Evolutionary conservation across 1,139 yeast genomes (phyloP), one percentile per base, ranked within the genome.

Genomic region (Taphrina pruni): DNA sequence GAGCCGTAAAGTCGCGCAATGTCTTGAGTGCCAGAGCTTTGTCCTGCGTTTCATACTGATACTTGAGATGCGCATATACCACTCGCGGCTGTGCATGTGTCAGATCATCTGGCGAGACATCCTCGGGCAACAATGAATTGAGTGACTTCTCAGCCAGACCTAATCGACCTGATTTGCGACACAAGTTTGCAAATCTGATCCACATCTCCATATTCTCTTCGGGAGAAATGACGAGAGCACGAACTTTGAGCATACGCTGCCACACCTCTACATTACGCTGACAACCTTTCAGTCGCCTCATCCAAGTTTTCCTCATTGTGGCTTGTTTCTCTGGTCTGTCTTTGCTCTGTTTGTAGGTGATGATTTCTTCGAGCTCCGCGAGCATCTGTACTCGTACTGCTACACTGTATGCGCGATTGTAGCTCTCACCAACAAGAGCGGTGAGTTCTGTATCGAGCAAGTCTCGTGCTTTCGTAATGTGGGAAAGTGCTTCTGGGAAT

Each of bases 171-270:
- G 97, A 89, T 78, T 94, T 95, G 73, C 99, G 85, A 77, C 99
- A 93, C 70, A 95, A 82, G 75, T 95, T 94, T 41, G 99, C 98
- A 83, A 94, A 95, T 77, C 94, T 93, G 75, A 95, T 94, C 97
- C 98, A 92, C 87, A 93, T 91, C 71, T 91, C 95, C 96, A 93
- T 90, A 77, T 95, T 98, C 75, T 94, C 97, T 74, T 93, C 90
- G 0, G 99, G 99, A 73, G 89, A 89, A 56, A 94, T 90, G 17
- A 95, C 98, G 70, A 95, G 82, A 0, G 98, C 95, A 70, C 99
- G 84, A 1, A 94, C 97, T 77, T 93, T 90, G 72, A 95, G 83
- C 88, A 94, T 88, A 76, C 98, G 84, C 78, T 94, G 98, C 99
- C 99, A 95, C 35, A 93, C 93, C 79, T 95, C 99, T 64, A 94